These are phyloP conservation scores for Hsuehochloa calcarea DNA, from an alignment of 176 grass and related monocot species.

Conservation along the genomic window DNA sequence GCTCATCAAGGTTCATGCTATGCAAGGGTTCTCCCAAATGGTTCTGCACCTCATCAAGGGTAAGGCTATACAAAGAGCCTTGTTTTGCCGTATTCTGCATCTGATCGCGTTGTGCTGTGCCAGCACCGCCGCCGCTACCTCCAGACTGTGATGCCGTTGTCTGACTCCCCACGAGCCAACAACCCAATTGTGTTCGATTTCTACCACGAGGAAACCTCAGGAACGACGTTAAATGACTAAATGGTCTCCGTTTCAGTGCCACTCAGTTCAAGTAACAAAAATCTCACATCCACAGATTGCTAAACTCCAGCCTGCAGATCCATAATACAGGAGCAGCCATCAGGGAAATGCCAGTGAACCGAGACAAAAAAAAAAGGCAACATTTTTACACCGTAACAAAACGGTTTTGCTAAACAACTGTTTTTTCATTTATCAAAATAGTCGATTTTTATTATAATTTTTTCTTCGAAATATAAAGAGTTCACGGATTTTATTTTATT, in stretches of 20 bases:
- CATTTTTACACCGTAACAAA: background rate
- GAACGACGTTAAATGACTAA: background rate
- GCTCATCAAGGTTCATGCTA: conserved; percentile 97
- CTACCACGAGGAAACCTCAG: background rate
- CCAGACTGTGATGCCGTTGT: conserved; percentile 57
- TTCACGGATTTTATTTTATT: no score
- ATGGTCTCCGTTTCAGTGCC: background rate
- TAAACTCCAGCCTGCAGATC: conserved; percentile 35
- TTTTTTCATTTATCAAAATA: no score
- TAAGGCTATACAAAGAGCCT: conserved; percentile 84
- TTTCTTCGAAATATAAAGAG: no score
- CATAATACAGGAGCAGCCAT: conserved; percentile 2
- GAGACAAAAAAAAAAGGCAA: background rate
- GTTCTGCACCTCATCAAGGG: conserved; percentile 84
- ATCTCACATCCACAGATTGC: background rate
- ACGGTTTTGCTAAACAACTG: no score
- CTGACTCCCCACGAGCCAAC: conserved; percentile 63
- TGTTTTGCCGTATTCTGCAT: conserved; percentile 61
- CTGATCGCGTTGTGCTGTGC: conserved; percentile 29
- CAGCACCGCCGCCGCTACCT: background rate
- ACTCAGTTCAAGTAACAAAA: background rate
- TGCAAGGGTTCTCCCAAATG: conserved; percentile 73
- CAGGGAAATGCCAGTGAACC: background rate
- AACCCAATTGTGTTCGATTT: background rate
- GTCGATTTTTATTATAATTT: no score